Evolutionary conservation across 805 yeast genomes (phyloP).

Genomic region (Ogataea pilisensis): DNA sequence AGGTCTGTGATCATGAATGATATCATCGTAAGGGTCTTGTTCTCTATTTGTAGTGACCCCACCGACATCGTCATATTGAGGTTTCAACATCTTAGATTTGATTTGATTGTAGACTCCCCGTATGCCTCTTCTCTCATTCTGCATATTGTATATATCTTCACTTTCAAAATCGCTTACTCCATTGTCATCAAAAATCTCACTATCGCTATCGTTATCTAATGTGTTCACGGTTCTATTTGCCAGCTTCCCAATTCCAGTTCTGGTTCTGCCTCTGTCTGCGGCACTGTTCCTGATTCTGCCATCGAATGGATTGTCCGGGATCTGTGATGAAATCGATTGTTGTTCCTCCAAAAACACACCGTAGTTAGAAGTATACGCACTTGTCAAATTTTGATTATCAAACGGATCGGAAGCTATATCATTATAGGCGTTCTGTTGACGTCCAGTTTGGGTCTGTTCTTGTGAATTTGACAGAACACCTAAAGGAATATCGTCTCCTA

Average conservation of each 20-base stretch:
- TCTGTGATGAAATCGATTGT: slow-evolving; percentile 3
- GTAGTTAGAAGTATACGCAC: slow-evolving; percentile 19
- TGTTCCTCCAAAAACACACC: slow-evolving; percentile 11
- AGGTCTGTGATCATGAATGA: slow-evolving; percentile 22
- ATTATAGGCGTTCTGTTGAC: slow-evolving; percentile 2
- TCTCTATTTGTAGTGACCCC: slow-evolving; percentile 1
- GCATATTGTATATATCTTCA: slow-evolving; percentile 12
- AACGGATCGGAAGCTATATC: slow-evolving; percentile 13
- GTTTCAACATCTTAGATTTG: slow-evolving; percentile 23
- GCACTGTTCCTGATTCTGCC: slow-evolving; percentile 2
- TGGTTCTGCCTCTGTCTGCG: neutral
- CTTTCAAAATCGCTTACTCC: slow-evolving; percentile 16
- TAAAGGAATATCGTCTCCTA: slow-evolving; percentile 5
- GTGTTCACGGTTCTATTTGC: neutral
- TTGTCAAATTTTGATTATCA: slow-evolving; percentile 9
- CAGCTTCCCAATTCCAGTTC: neutral
- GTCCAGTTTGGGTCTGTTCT: neutral
- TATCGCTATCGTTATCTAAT: slow-evolving; percentile 7
- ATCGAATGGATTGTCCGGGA: slow-evolving; percentile 13
- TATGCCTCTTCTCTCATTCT: slow-evolving; percentile 19
- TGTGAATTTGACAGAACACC: neutral
- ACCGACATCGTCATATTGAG: slow-evolving; percentile 24
- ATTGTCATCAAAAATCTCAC: slow-evolving; percentile 13
- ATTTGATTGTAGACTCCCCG: slow-evolving; percentile 29
- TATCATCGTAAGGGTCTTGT: slow-evolving; percentile 20